A percentile compares a stretch with the other conserved stretches of the same genome.
phyloP scores from a whole-genome alignment of 495 filamentous ascomycete genomes.

The Jackrogersella minutella region DNA sequence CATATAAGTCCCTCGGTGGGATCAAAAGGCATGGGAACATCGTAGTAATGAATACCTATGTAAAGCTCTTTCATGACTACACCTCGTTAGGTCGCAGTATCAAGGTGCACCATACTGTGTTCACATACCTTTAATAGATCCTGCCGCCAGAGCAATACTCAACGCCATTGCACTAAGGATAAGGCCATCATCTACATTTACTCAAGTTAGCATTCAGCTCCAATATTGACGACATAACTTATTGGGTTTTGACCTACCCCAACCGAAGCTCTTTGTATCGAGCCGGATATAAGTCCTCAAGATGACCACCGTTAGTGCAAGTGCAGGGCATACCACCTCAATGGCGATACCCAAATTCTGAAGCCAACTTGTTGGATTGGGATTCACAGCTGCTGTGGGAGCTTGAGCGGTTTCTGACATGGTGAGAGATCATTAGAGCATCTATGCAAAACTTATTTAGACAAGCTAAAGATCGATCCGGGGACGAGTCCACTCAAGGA shows the following conservation, averaged over 20 bases:
- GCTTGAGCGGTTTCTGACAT: slow-evolving; percentile 23
- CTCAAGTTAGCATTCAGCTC: background rate
- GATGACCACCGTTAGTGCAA: slow-evolving; percentile 26
- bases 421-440: slow-evolving; percentile 21
- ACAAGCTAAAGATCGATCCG: slow-evolving; percentile 31
- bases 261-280: slow-evolving; percentile 35
- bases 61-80: slow-evolving; percentile 51
- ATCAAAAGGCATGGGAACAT: slow-evolving; percentile 45
- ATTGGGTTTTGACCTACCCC: slow-evolving; percentile 25
- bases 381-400: slow-evolving; percentile 11
- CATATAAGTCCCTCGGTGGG: slow-evolving; percentile 34
- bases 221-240: background rate
- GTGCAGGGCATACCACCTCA: slow-evolving; percentile 29
- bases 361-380: slow-evolving; percentile 36
- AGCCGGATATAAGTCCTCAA: slow-evolving; percentile 34
- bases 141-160: slow-evolving; percentile 19
- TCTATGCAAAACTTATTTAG: slow-evolving; percentile 15
- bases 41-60: slow-evolving; percentile 50
- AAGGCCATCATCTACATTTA: slow-evolving; percentile 25
- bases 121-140: slow-evolving; percentile 24
- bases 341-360: slow-evolving; percentile 36
- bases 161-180: slow-evolving; percentile 20
- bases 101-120: background rate
- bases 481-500: slow-evolving; percentile 21
- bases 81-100: background rate